phyloP scores from a whole-genome alignment of 306 rosid genomes.

The Psophocarpus tetragonolobus region DNA sequence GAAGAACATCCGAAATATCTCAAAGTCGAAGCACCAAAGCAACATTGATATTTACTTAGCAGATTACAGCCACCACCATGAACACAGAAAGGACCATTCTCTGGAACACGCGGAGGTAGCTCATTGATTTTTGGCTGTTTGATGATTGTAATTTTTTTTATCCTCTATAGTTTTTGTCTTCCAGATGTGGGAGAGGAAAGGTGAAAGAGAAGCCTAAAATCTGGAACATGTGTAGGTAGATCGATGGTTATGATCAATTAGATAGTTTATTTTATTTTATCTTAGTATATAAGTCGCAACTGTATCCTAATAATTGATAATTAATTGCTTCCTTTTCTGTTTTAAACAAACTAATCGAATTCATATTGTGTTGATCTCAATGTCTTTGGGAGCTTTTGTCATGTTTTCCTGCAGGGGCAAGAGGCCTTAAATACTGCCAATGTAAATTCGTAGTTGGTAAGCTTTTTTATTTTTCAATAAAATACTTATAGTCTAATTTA shows the following conservation, averaged over 20 bases:
- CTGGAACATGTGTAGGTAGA: background rate
- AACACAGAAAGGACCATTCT: background rate
- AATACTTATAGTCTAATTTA: background rate
- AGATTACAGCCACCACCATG: background rate
- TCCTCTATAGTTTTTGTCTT: background rate
- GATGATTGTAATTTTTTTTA: background rate
- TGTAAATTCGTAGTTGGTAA: background rate
- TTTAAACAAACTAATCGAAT: background rate
- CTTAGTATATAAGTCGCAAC: background rate
- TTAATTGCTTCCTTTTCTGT: background rate
- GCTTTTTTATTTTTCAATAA: background rate
- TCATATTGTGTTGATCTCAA: background rate
- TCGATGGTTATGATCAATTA: background rate
- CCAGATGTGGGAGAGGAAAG: background rate
- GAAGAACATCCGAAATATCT: slow-evolving; percentile 20
- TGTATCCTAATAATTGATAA: background rate
- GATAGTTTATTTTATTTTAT: background rate
- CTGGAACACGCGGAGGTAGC: background rate
- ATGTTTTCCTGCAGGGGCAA: background rate
- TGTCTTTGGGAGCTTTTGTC: background rate
- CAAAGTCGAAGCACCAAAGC: slow-evolving; percentile 15
- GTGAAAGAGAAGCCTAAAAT: background rate
- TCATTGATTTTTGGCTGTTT: background rate
- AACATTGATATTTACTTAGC: background rate
- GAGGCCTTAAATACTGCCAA: background rate